phyloP scores from a whole-genome alignment of 176 grass and related monocot genomes.

The Oryza glumipatula region DNA sequence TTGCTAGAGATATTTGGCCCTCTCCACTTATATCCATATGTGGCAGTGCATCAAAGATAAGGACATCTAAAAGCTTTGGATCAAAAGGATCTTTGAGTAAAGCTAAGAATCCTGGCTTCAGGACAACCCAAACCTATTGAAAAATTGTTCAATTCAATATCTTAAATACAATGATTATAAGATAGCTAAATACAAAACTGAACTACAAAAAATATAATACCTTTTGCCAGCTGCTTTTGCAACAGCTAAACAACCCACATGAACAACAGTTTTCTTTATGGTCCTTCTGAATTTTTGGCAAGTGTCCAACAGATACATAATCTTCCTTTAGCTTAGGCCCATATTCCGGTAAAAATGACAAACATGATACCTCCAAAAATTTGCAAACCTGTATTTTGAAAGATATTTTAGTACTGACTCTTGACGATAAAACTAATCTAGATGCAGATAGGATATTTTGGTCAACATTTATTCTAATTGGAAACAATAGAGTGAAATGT shows the following conservation, averaged over 20 bases:
- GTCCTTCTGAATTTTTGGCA: constrained; percentile 87
- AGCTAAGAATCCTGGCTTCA: constrained; percentile 96
- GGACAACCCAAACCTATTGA: constrained; percentile 85
- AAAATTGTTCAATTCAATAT: constrained; percentile 40
- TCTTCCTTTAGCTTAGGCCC: constrained; percentile 96
- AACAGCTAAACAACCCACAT: constrained; percentile 76
- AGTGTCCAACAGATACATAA: constrained; percentile 89
- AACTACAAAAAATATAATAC: constrained; percentile 45
- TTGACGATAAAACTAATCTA: constrained; percentile 21
- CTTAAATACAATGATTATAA: constrained; percentile 38
- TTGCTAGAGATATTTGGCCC: constrained; percentile 82
- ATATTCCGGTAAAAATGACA: constrained; percentile 96
- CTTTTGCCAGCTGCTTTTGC: constrained; percentile 96
- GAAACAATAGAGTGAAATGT: background rate
- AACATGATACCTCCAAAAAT: constrained; percentile 92
- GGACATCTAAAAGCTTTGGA: constrained; percentile 91
- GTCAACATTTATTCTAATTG: constrained; percentile 14
- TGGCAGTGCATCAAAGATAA: constrained; percentile 92
- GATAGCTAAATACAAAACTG: constrained; percentile 27
- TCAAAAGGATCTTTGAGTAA: constrained; percentile 94
- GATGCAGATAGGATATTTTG: constrained; percentile 19
- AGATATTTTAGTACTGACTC: constrained; percentile 3
- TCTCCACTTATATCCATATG: constrained; percentile 88
- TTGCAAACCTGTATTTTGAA: constrained; percentile 82
- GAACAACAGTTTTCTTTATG: constrained; percentile 64